Percentiles rank a stretch among this genome's conserved stretches.
phyloP scores from a whole-genome alignment of 1,284 basidiomycete genomes.

The Trametes versicolor region DNA sequence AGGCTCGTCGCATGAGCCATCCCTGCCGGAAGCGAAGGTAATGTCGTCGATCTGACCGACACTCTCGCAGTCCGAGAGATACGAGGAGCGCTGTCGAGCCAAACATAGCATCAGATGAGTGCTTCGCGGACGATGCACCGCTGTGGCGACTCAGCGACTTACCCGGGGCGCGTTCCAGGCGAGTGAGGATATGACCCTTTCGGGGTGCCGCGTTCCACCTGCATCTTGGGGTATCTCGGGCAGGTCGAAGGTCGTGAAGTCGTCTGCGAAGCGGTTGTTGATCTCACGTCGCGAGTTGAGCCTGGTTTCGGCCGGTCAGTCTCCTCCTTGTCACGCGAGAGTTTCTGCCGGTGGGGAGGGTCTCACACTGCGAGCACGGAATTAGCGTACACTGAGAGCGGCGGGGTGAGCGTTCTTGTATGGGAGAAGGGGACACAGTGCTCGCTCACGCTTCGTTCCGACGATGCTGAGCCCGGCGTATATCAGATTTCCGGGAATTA shows the following conservation, averaged over 20 bases:
- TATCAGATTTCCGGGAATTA: slow-evolving; percentile 16
- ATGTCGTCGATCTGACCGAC: neutral
- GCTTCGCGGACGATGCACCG: no score
- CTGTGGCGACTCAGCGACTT: neutral
- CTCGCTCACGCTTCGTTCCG: slow-evolving; percentile 8
- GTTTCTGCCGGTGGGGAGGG: neutral
- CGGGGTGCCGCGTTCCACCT: no score
- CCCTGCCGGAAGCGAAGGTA: neutral
- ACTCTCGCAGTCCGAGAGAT: neutral
- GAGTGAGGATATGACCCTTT: neutral
- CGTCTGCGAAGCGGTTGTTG: slow-evolving; percentile 5
- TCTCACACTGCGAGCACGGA: slow-evolving; percentile 6
- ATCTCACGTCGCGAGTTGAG: slow-evolving; percentile 12
- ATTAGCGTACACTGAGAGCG: slow-evolving; percentile 2
- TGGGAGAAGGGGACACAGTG: neutral
- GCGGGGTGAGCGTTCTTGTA: neutral
- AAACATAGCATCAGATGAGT: no score
- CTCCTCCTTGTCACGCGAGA: no score
- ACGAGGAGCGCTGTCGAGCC: neutral
- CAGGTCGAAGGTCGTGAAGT: slow-evolving; percentile 2
- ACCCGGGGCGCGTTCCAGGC: neutral
- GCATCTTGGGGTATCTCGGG: neutral
- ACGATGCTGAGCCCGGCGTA: slow-evolving; percentile 17
- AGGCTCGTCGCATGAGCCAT: no score
- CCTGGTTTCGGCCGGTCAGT: neutral